Conservation (phyloP, 1,284 basidiomycete genomes). For the Ceratobasidium sp. region DNA sequence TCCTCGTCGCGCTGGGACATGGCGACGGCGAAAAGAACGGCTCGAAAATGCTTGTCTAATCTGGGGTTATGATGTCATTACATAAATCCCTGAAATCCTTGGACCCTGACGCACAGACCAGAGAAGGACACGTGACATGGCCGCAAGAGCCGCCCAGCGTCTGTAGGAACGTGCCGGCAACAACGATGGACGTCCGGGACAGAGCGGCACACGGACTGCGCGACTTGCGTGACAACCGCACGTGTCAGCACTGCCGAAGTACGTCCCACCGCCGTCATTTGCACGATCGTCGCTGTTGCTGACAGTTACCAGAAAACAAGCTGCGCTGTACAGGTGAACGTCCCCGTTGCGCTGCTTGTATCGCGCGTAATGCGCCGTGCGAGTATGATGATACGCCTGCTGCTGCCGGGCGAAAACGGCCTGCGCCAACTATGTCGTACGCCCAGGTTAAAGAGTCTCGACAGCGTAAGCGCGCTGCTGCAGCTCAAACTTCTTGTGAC, state of each 20-base stretch:
- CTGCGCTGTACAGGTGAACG: constrained; percentile 6
- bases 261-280: too few relatives aligned
- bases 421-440: constrained; percentile 13
- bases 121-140: background rate
- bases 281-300: background rate
- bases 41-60: background rate
- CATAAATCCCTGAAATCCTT: constrained; percentile 4
- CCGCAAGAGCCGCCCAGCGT: constrained; percentile 32
- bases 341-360: constrained; percentile 8
- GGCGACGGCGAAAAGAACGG: constrained; percentile 1
- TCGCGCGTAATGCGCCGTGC: background rate
- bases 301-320: constrained; percentile 10
- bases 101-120: constrained; percentile 31
- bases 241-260: constrained; percentile 15
- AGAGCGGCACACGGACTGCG: background rate
- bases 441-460: constrained; percentile 27
- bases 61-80: constrained; percentile 33
- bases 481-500: constrained; percentile 27
- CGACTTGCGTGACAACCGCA: background rate
- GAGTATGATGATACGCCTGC: constrained; percentile 17
- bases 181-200: constrained; percentile 23
- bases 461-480: constrained; percentile 25
- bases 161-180: background rate
- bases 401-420: constrained; percentile 6
- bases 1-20: background rate